Evolutionary conservation across 257 asterid species (phyloP), one percentile per base, ranked within the genome.

Genomic region (Ophiorrhiza pumila): DNA sequence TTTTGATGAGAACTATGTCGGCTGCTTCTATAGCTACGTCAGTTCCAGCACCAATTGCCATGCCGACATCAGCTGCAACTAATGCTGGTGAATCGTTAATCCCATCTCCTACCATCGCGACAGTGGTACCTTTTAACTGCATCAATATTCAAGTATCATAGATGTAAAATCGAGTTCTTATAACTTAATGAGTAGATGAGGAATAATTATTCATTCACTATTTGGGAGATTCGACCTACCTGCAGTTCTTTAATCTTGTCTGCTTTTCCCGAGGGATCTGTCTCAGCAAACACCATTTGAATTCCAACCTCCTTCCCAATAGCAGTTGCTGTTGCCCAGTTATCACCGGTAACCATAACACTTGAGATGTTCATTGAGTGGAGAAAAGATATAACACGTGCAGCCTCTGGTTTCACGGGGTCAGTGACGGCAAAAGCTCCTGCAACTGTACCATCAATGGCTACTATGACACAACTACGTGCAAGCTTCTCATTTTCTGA

Each of bases 11-110:
- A 68, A 93, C 98, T 1, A 93, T 64, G 22, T 93, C 98, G 23
- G 98, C 98, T 46, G 98, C 98, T 85, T 93, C 98, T 65, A 93
- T 90, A 34, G 98, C 98, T 67, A 93, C 95, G 23, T 93, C 96
- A 13, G 98, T 90, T 61, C 98, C 98, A 0, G 98, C 96, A 22
- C 98, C 98, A 22, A 93, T 93, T 53, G 98, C 98, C 98, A 91
- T 87, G 61, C 98, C 98, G 58, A 93, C 92, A 68, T 93, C 98
- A 8, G 98, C 96, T 37, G 96, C 98, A 0, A 82, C 98, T 10
- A 93, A 67, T 46, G 97, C 98, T 39, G 98, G 98, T 15, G 97
- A 91, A 71, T 93, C 97, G 42, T 93, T 91, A 77, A 93, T 90
- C 74, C 98, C 97, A 4, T 93, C 98, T 79, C 98, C 98, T 49